Evolutionary conservation across 108 stramenopile species (phyloP).

Genomic region (Skeletonema tropicum): DNA sequence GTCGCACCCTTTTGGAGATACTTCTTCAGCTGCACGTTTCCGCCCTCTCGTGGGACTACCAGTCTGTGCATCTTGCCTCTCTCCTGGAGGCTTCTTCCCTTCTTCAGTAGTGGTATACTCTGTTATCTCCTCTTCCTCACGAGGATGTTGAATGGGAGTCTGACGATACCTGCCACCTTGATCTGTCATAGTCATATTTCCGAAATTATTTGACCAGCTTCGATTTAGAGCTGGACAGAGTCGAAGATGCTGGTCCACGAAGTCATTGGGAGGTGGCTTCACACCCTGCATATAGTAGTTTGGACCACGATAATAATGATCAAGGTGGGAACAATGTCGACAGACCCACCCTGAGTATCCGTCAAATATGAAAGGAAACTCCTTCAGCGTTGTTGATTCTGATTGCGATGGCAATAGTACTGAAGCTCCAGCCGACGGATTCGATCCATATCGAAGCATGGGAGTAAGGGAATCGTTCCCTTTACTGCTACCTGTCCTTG

Average conservation of each 20-base stretch:
- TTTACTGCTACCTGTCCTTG: background rate
- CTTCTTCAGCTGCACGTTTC: background rate
- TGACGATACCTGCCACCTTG: background rate
- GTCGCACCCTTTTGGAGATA: conserved; percentile 25
- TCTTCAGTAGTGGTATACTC: background rate
- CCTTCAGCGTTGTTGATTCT: conserved; percentile 8
- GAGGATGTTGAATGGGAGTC: background rate
- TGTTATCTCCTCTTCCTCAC: background rate
- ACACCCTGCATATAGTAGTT: conserved; percentile 40
- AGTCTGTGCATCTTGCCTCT: background rate
- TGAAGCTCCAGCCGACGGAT: background rate
- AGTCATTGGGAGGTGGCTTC: conserved; percentile 41
- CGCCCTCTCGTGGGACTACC: background rate
- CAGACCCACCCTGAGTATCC: conserved; percentile 51
- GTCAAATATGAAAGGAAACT: conserved; percentile 50
- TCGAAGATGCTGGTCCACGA: conserved; percentile 41
- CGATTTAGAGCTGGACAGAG: conserved; percentile 43
- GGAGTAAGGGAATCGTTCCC: background rate
- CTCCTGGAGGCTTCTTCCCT: background rate
- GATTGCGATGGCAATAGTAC: background rate
- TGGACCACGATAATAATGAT: conserved; percentile 38
- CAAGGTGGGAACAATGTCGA: conserved; percentile 42
- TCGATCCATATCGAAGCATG: background rate
- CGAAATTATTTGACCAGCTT: background rate
- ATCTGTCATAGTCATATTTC: background rate